A percentile compares a stretch with the other conserved stretches of the same genome.
phyloP scores from a whole-genome alignment of 1,139 yeast genomes.

The Dujonia santamariae region DNA sequence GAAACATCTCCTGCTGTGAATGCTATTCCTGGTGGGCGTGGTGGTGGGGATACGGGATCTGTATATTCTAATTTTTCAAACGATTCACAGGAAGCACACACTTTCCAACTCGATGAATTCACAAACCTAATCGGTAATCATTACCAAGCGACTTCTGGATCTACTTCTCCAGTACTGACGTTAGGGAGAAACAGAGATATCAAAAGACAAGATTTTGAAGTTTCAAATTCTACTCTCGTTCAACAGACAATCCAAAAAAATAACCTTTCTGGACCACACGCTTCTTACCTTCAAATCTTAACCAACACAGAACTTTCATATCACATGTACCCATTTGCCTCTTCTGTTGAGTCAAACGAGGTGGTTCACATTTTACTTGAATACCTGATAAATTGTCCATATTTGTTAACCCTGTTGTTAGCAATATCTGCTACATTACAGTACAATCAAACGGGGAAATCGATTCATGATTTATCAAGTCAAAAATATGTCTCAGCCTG shows the following conservation, averaged over 20 bases:
- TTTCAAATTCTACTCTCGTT: constrained; percentile 20
- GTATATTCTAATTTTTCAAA: too few relatives aligned
- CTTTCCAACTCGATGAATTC: constrained; percentile 17
- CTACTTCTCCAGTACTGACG: too few relatives aligned
- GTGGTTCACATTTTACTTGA: constrained; percentile 30
- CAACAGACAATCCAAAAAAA: constrained; percentile 18
- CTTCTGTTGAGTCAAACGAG: constrained; percentile 32
- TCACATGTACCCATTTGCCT: constrained; percentile 39
- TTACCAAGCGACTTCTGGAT: too few relatives aligned
- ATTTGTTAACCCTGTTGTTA: constrained; percentile 31
- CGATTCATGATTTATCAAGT: constrained; percentile 27
- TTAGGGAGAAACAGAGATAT: constrained; percentile 4
- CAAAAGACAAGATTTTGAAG: constrained; percentile 7
- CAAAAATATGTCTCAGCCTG: constrained; percentile 32
- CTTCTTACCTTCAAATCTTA: constrained; percentile 27
- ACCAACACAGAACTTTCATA: constrained; percentile 27
- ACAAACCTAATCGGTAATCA: constrained; percentile 11
- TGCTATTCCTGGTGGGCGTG: too few relatives aligned
- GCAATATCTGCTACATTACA: constrained; percentile 40
- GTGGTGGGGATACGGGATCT: too few relatives aligned
- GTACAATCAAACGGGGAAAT: constrained; percentile 29
- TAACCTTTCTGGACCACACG: constrained; percentile 29
- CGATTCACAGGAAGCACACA: constrained; percentile 14
- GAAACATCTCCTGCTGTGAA: too few relatives aligned
- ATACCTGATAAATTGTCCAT: constrained; percentile 34